Conservation (phyloP, 208 protist genomes). For the Wallacemonas rigidus region DNA sequence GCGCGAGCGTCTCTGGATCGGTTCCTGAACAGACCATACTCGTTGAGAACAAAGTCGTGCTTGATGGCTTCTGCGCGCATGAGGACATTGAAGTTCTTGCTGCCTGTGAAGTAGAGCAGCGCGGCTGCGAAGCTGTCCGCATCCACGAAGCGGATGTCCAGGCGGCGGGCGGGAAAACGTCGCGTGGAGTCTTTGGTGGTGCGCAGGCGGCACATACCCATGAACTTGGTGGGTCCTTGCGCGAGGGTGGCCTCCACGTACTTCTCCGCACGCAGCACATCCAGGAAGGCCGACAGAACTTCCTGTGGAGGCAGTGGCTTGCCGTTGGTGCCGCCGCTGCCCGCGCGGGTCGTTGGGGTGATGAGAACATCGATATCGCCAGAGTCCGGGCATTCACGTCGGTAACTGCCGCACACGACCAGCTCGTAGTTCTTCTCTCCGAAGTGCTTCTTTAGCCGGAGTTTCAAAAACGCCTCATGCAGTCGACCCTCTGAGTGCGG, state of each 20-base stretch:
- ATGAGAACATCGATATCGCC: conserved; percentile 91
- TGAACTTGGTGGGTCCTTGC: conserved; percentile 86
- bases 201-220: conserved; percentile 84
- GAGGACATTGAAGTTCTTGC: conserved; percentile 91
- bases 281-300: conserved; percentile 61
- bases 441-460: conserved; percentile 69
- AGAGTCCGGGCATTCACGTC: conserved; percentile 52
- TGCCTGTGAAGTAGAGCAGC: conserved; percentile 94
- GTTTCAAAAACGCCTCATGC: conserved; percentile 82
- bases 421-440: conserved; percentile 64
- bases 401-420: conserved; percentile 83
- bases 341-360: conserved; percentile 41
- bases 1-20: conserved; percentile 19
- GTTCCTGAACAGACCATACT: conserved; percentile 86
- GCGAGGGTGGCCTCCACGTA: conserved; percentile 86
- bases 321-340: neutral
- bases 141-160: conserved; percentile 91
- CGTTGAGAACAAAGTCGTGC: conserved; percentile 76
- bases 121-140: conserved; percentile 75
- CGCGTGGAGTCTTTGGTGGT: conserved; percentile 20
- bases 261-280: conserved; percentile 55
- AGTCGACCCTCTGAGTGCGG: conserved; percentile 78
- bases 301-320: conserved; percentile 25
- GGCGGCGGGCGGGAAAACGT: conserved; percentile 60
- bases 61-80: conserved; percentile 90